These are phyloP conservation scores for Colletotrichum euphorbiae DNA, from an alignment of 2,329 filamentous ascomycete species.

Conservation along the genomic window DNA sequence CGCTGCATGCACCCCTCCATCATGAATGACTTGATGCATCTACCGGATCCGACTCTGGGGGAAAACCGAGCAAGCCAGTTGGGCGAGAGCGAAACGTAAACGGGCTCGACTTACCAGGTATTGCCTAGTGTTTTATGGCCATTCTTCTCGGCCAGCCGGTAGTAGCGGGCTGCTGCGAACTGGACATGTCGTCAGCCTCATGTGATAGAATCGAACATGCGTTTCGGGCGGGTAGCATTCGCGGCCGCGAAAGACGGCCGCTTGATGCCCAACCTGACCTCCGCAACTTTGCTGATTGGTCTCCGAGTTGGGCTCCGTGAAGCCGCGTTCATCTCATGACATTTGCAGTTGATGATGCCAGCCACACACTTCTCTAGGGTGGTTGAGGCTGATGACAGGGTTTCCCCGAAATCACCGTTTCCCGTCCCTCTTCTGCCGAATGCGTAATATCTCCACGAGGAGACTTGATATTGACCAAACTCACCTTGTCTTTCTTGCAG, in stretches of 20 bases:
- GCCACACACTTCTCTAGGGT: slow-evolving; percentile 12
- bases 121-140: slow-evolving; percentile 94
- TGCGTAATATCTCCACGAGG: slow-evolving; percentile 36
- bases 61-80: slow-evolving; percentile 32
- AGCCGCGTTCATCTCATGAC: slow-evolving; percentile 37
- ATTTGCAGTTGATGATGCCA: slow-evolving; percentile 13
- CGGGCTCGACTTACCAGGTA: slow-evolving; percentile 79
- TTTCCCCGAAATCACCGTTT: slow-evolving; percentile 2
- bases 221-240: slow-evolving; percentile 17
- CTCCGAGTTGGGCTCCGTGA: neutral
- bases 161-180: slow-evolving; percentile 88
- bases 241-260: slow-evolving; percentile 40
- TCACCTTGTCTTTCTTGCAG: slow-evolving; percentile 97
- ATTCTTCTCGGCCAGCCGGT: slow-evolving; percentile 88
- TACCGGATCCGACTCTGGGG: slow-evolving; percentile 26
- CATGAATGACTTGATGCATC: slow-evolving; percentile 14
- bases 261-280: slow-evolving; percentile 53
- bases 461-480: slow-evolving; percentile 54
- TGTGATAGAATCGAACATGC: slow-evolving; percentile 48
- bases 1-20: slow-evolving; percentile 20
- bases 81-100: slow-evolving; percentile 33
- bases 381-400: slow-evolving; percentile 27
- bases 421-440: neutral
- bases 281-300: slow-evolving; percentile 3
- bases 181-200: slow-evolving; percentile 66